Evolutionary conservation across 768 basidiomycete genomes (phyloP).

Genomic region (Russula earlei): DNA sequence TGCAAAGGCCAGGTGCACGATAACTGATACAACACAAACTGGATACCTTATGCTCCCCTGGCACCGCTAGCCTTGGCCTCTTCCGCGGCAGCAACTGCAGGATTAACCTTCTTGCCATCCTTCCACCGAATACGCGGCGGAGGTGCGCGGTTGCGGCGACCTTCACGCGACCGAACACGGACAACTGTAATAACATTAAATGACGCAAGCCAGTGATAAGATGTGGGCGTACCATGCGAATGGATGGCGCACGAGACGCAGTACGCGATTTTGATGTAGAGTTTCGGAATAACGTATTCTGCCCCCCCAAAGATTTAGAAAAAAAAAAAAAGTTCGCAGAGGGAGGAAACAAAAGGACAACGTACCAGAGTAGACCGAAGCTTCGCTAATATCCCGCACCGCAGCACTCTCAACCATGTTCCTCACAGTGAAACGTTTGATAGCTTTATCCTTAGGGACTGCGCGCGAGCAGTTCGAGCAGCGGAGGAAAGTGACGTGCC

Average conservation of each 20-base stretch:
- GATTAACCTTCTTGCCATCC: slow-evolving; percentile 93
- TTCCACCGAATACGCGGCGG: slow-evolving; percentile 95
- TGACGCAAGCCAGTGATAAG: background rate
- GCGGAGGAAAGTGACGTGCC: slow-evolving; percentile 88
- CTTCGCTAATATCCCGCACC: slow-evolving; percentile 94
- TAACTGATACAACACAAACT: slow-evolving; percentile 18
- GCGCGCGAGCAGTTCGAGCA: slow-evolving; percentile 99
- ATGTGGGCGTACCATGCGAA: slow-evolving; percentile 70
- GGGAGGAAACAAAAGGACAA: slow-evolving; percentile 9
- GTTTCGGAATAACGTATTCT: slow-evolving; percentile 95
- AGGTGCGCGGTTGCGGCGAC: slow-evolving; percentile 94
- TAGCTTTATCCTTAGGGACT: slow-evolving; percentile 98
- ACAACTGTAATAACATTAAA: slow-evolving; percentile 51
- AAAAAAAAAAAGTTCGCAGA: background rate
- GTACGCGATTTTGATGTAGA: slow-evolving; percentile 98
- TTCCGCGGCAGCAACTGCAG: slow-evolving; percentile 88
- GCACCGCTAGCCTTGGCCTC: slow-evolving; percentile 59
- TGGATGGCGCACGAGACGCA: slow-evolving; percentile 99
- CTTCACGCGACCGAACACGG: slow-evolving; percentile 92
- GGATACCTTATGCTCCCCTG: slow-evolving; percentile 7
- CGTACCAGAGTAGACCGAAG: slow-evolving; percentile 84
- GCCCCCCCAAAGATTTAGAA: slow-evolving; percentile 11
- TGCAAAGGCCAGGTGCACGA: slow-evolving; percentile 2
- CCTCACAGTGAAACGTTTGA: slow-evolving; percentile 98
- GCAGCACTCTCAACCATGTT: slow-evolving; percentile 99